Conservation (phyloP, 257 asterid genomes). For the Solanum peruvianum region DNA sequence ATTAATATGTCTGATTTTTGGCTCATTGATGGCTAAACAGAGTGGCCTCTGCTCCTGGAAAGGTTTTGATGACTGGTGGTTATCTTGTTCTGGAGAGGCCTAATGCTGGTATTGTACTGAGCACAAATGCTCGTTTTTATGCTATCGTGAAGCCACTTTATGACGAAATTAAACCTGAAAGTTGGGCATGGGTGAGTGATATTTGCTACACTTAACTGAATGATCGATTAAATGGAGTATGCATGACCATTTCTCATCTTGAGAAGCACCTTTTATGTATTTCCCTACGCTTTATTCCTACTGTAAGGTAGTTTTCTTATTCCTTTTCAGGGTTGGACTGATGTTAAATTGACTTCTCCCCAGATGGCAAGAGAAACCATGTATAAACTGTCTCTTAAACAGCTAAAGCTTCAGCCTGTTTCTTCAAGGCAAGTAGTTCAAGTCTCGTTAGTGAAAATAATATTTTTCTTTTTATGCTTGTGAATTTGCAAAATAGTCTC, state of each 20-base stretch:
- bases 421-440: constrained; percentile 42
- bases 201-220: background rate
- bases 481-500: background rate
- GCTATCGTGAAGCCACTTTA: constrained; percentile 80
- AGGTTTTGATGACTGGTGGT: constrained; percentile 97
- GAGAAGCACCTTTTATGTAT: background rate
- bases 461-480: background rate
- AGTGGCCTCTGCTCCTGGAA: constrained; percentile 98
- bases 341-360: constrained; percentile 89
- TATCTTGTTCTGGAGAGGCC: constrained; percentile 96
- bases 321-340: constrained; percentile 63
- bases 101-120: constrained; percentile 92
- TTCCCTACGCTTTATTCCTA: background rate
- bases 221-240: background rate
- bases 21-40: constrained; percentile 23
- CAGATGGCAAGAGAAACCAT: constrained; percentile 86
- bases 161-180: constrained; percentile 48
- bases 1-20: background rate
- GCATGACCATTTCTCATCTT: background rate
- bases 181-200: constrained; percentile 83
- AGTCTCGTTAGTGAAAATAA: background rate
- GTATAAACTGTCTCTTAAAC: constrained; percentile 65
- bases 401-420: constrained; percentile 44
- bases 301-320: background rate
- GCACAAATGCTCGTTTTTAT: constrained; percentile 93